A percentile compares a stretch with the other conserved stretches of the same genome.
phyloP scores from a whole-genome alignment of 73 alveolate genomes.

The Symbiodinium pilosum region DNA sequence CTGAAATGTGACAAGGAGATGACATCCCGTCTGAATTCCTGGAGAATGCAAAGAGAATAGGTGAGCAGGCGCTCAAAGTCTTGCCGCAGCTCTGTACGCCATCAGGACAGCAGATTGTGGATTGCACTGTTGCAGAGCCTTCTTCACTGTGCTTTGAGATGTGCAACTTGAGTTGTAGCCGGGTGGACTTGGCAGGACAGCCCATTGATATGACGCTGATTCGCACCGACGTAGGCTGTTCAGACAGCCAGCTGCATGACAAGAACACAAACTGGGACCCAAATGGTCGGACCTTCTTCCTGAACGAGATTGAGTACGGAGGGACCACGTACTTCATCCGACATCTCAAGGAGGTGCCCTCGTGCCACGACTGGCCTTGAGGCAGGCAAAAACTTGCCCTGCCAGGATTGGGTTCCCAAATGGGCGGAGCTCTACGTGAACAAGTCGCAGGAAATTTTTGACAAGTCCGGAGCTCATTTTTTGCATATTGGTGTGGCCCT shows the following conservation, averaged over 20 bases:
- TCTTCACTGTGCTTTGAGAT: no score
- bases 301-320: conserved; percentile 95
- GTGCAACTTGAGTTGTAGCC: no score
- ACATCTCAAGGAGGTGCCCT: conserved; percentile 84
- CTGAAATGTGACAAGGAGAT: conserved; percentile 9
- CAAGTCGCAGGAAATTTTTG: not conserved
- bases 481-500: not conserved
- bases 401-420: conserved; percentile 23
- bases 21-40: conserved; percentile 92
- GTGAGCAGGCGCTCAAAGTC: conserved; percentile 67
- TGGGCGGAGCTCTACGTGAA: conserved; percentile 1
- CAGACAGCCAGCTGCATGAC: conserved; percentile 79
- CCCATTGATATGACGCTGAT: conserved; percentile 61
- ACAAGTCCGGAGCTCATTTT: not conserved
- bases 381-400: not conserved
- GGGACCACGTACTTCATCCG: conserved; percentile 94
- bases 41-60: conserved; percentile 87
- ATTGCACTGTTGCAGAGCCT: no score
- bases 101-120: conserved; percentile 17
- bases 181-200: not conserved
- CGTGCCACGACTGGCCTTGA: no score
- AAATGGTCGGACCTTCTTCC: conserved; percentile 50
- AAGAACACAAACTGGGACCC: conserved; percentile 91
- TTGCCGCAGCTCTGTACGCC: conserved; percentile 83
- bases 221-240: conserved; percentile 93